Evolutionary conservation across 495 filamentous ascomycete genomes (phyloP).

Genomic region (Neurospora pannonica): DNA sequence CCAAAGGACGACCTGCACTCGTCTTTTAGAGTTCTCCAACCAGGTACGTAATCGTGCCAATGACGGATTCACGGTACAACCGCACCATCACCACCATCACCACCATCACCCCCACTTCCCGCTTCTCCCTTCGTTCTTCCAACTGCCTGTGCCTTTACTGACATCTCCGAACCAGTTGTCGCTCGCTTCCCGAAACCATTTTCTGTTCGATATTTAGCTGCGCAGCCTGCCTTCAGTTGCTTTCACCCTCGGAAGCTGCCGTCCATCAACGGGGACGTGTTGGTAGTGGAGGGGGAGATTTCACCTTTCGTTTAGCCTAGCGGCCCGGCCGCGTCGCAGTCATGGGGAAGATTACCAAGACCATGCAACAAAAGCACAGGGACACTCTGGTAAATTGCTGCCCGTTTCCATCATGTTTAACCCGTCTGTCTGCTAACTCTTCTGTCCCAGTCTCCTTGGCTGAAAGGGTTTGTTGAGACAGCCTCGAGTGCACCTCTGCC

Average conservation of each 20-base stretch:
- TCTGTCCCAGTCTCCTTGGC: constrained; percentile 63
- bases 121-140: background rate
- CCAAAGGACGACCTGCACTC: constrained; percentile 28
- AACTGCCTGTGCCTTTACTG: background rate
- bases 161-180: background rate
- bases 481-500: constrained; percentile 60
- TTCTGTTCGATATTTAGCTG: background rate
- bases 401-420: background rate
- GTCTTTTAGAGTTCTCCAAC: constrained; percentile 17
- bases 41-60: constrained; percentile 5
- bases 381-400: constrained; percentile 72
- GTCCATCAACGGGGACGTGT: constrained; percentile 24
- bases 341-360: constrained; percentile 98
- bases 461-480: constrained; percentile 64
- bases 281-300: constrained; percentile 41
- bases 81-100: constrained; percentile 4
- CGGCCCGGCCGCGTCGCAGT: constrained; percentile 47
- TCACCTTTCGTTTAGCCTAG: constrained; percentile 27
- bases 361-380: constrained; percentile 82
- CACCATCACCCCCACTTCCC: background rate
- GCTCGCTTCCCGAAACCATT: constrained; percentile 6
- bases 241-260: constrained; percentile 25
- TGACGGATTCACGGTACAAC: background rate
- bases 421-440: background rate
- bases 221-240: background rate